Evolutionary conservation across 768 basidiomycete species (phyloP), one percentile per base, ranked within the genome.

Genomic region (Phlebiopsis gigantea): DNA sequence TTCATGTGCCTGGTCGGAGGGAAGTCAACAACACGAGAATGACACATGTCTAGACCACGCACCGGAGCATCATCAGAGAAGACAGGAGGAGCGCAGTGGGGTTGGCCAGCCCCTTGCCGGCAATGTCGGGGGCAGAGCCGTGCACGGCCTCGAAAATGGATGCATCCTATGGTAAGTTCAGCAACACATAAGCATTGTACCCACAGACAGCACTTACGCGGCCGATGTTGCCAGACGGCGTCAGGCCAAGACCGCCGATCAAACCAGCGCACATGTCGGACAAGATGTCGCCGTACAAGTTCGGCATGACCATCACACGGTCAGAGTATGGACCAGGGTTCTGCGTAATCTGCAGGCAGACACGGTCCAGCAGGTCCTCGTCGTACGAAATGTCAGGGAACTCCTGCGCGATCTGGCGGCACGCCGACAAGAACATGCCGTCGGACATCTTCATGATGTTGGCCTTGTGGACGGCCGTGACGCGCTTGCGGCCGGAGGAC

Each of bases 361-460:
- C 96, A 62, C 96, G 87, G 72, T 99, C 97, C 58, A 99, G 79
- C 48, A 99, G 80, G 71, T 99, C 97, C 71, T 99, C 97, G 68
- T 98, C 94, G 70, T 98, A 99, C 42, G 81, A 77, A 66, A 99
- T 83, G 58, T 87, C 84, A 19, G 97, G 97, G 81, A 87, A 99
- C 55, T 93, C 94, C 70, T 96, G 94, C 5, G 96, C 88, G 41
- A 99, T 92, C 63, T 93, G 88, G 55, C 97, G 87, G 73, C 97
- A 98, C 22, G 97, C 97, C 41, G 92, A 89, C 73, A 99, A 77
- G 81, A 99, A 99, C 94, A 98, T 97, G 59, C 97, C 97, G 71
- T 99, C 97, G 19, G 96, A 98, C 90, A 98, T 93, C 87, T 98
- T 98, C 94, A 98, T 98, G 79, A 99, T 98, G 70, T 96, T 97